Base-by-base conservation (phyloP, 2,329 filamentous ascomycete species). In the Alternaria viburni region DNA sequence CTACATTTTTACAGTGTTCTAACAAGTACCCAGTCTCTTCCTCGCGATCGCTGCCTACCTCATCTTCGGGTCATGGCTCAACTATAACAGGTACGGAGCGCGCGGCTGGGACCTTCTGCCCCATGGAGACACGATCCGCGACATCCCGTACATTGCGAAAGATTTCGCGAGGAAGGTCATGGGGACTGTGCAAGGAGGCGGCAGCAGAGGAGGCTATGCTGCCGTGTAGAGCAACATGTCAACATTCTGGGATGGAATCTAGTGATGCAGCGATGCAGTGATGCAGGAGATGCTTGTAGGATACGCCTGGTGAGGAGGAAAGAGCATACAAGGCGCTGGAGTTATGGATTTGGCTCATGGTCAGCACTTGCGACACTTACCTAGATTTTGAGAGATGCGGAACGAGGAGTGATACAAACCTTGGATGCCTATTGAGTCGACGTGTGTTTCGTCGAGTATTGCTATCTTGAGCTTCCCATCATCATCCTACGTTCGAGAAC, bases 31-130 rank as follows among this genome's bases (percentile, higher is more conserved):
- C 69, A 97, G 94, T 71, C 83, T 91, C 63, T 99, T 99, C 87
- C 86, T 98, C 66, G 88, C 88, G 49, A 91, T 89, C 44, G 93
- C 96, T 2, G 84, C 94, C 23, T 99, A 98, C 82, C 90, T 99
- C 69, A 97, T 98, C 79, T 98, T 98, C 77, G 94, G 95, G 68
- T 97, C 94, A 19, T 99, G 96, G 96, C 89, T 98, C 79, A 98
- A 98, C 85, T 98, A 98, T 86, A 97, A 93, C 83, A 92, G 94
- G 66, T 97, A 97, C 81, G 95, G 95, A 51, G 94, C 95, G 56
- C 88, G 95, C 47, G 96, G 96, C 61, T 98, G 94, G 94, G 96
- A 98, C 75, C 86, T 97, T 17, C 85, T 98, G 17, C 96, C 96
- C 13, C 95, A 98, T 78, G 92, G 92, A 69, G 96, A 99, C 80